Base-by-base conservation (phyloP, 495 filamentous ascomycete species). In the Neurospora sp. region DNA sequence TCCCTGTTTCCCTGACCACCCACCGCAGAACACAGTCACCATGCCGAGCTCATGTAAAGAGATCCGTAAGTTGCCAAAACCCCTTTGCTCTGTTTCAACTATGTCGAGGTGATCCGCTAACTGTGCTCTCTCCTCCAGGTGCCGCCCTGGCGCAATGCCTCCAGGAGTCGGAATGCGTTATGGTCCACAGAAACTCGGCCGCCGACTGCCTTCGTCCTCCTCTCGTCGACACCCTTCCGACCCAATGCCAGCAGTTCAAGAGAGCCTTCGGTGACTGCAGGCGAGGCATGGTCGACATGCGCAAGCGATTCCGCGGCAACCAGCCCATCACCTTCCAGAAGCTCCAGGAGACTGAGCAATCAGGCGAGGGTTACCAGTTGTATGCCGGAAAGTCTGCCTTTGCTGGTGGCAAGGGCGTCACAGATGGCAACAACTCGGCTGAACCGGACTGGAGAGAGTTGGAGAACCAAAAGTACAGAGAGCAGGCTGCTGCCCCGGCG, bases 21-120 rank as follows among this genome's bases (percentile, higher is more conserved):
- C n/a, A 46, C 44, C 71, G 46, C 44, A 38, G 31, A 42, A 39
- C 41, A 39, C 23, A 59, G 59, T 75, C 83, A 90, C 77, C 70
- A 99, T 99, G 96, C 96, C 96, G 37, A 92, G 91, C 81, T 97
- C 94, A 73, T 99, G 96, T 86, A 92, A 93, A 87, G 95, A 98
- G 80, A 94, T 99, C 79, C 89, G 96, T 98, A 88, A 78, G 91
- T 59, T 84, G 76, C 76, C 71, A 42, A 10, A 54, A 27, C 41
- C 70, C 41, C 31, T 40, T 10, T 39, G 70, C 11, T 31, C 18
- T 42, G 27, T 20, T 41, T 4, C 16, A 0, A 0, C n/a, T n/a
- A 7, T 70, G 42, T 8, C 35, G 12, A 9, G 23, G 12, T 66
- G 31, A 38, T 39, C 72, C 42, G 35, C 54, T 70, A 71, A 39